These are phyloP conservation scores for Metarhizium sp. DNA, from an alignment of 2,329 filamentous ascomycete genomes.

Conservation along the genomic window DNA sequence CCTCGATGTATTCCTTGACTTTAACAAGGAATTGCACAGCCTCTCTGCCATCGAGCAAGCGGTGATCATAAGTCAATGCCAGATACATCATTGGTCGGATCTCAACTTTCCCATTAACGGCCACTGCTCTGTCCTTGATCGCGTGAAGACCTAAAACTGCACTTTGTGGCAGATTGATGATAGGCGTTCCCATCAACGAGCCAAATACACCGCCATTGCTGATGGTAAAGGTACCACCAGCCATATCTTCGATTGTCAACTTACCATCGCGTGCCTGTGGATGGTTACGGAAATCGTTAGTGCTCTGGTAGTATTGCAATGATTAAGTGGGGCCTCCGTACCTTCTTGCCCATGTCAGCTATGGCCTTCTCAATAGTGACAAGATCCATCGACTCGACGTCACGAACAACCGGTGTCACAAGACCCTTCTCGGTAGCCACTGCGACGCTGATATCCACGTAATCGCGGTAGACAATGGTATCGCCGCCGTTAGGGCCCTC, in stretches of 20 bases:
- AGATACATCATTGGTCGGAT: constrained; percentile 99
- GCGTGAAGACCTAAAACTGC: constrained; percentile 89
- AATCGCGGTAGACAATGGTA: constrained; percentile 96
- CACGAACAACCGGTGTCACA: constrained; percentile 92
- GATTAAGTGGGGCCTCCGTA: constrained; percentile 24
- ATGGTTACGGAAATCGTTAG: background rate
- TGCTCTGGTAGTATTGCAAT: background rate
- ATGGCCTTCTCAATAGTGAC: constrained; percentile 85
- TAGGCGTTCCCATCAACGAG: constrained; percentile 93
- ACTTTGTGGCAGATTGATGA: constrained; percentile 94
- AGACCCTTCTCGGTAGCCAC: constrained; percentile 97
- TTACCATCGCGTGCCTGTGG: constrained; percentile 82
- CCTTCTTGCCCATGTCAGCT: constrained; percentile 93
- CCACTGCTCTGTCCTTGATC: constrained; percentile 90
- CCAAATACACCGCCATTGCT: constrained; percentile 97
- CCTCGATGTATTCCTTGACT: constrained; percentile 96
- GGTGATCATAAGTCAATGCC: constrained; percentile 94
- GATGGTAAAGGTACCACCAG: constrained; percentile 95
- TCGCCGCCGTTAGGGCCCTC: constrained; percentile 92
- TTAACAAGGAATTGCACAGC: constrained; percentile 94
- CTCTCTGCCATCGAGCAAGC: constrained; percentile 87
- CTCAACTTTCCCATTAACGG: constrained; percentile 86
- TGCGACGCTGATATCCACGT: constrained; percentile 94
- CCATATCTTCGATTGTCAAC: constrained; percentile 98
- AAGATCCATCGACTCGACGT: constrained; percentile 81